Evolutionary conservation across 2,329 filamentous ascomycete genomes (phyloP), one percentile per base, ranked within the genome.

Genomic region (Calycina marina): DNA sequence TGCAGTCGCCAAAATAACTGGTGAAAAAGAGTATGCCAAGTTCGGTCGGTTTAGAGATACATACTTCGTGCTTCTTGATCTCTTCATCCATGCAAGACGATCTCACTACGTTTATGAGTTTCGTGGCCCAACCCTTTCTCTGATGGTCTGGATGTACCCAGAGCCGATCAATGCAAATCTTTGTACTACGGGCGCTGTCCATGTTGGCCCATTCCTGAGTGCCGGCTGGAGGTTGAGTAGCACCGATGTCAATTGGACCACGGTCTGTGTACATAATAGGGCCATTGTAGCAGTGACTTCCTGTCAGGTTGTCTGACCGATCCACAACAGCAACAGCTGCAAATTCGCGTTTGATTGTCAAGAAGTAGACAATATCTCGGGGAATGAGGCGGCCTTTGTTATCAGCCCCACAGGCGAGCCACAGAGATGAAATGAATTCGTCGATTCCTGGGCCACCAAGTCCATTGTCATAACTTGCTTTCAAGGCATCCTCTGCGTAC

Each of bases 21-120:
- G 28, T 58, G 6, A 72, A 70, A 40, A 79, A 55, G 25, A 55
- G 56, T 10, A 62, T 63, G 22, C 74, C 74, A 44, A 63, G 67
- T 42, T 67, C 66, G 0, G 74, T 78, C n/a, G 72, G 72, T 44
- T 75, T 70, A 43, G 70, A 75, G 53, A 78, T 77, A 3, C 72
- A 72, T 24, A 77, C 58, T 45, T 63, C 51, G 8, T 60, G 56
- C 48, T 69, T 72, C 12, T 61, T 56, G 29, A 74, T 58, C 24
- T 61, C 60, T 51, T 69, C 57, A 2, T 65, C 63, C 32, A 70
- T 58, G 44, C 72, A 72, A 44, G 40, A 61, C 36, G 55, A 58
- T 34, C 65, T 57, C 14, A 67, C 66, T 34, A 59, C 62, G 37
- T 77, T 67, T 12, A 77, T 50, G 28, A 78, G 52, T 34, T 61